Percentiles rank a stretch among this genome's conserved stretches.
Conservation (phyloP, 345 rosid species). For the Euphorbia pulcherrima region DNA sequence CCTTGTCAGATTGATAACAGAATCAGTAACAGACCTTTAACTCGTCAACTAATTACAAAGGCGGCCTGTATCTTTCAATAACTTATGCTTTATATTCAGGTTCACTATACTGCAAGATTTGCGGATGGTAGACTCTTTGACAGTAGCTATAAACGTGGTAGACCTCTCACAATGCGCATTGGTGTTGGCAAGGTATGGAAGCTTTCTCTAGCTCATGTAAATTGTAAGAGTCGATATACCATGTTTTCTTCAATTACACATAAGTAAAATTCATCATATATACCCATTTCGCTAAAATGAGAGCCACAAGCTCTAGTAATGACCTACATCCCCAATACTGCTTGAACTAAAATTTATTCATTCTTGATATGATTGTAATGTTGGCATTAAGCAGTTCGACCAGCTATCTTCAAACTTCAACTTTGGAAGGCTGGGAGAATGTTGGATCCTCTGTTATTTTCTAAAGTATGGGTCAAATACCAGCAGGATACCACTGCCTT, state of each 20-base stretch:
- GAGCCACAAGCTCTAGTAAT: background rate
- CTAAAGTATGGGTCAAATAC: background rate
- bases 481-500: background rate
- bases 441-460: background rate
- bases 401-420: background rate
- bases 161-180: slow-evolving; percentile 92
- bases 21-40: too few species aligned
- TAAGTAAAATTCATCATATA: background rate
- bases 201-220: background rate
- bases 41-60: too few species aligned
- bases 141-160: slow-evolving; percentile 86
- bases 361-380: background rate
- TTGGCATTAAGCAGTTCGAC: background rate
- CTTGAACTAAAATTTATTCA: background rate
- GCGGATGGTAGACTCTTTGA: slow-evolving; percentile 84
- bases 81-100: slow-evolving; percentile 25
- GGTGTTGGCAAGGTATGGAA: slow-evolving; percentile 80
- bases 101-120: slow-evolving; percentile 91
- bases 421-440: background rate
- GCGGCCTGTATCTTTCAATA: background rate
- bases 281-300: background rate
- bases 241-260: background rate
- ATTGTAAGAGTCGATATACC: background rate
- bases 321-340: background rate
- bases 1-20: too few species aligned